Evolutionary conservation across 2,329 filamentous ascomycete species (phyloP).

Genomic region (Setomelanomma holmii): DNA sequence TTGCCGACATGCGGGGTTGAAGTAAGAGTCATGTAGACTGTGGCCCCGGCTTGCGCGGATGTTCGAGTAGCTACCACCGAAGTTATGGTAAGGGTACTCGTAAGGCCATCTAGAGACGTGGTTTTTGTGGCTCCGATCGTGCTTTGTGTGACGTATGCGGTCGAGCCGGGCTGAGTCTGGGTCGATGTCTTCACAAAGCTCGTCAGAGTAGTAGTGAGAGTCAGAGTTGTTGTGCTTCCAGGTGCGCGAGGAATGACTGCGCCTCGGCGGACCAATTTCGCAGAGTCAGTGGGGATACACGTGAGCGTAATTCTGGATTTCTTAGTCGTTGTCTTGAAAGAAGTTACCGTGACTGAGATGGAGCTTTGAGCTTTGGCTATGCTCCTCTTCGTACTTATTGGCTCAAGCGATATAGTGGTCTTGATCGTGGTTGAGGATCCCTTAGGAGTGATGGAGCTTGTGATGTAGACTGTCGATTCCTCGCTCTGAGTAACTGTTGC

Average conservation of each 20-base stretch:
- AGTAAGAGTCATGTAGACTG: conserved; percentile 18
- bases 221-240: conserved; percentile 28
- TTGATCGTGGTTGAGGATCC: conserved; percentile 17
- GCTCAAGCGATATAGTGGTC: conserved; percentile 14
- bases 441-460: conserved; percentile 22
- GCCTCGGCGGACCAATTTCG: conserved; percentile 20
- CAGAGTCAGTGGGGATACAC: conserved; percentile 33
- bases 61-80: conserved; percentile 29
- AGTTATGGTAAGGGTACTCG: conserved; percentile 25
- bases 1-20: conserved; percentile 24
- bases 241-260: conserved; percentile 20
- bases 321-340: conserved; percentile 38
- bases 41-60: conserved; percentile 31
- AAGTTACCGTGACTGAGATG: conserved; percentile 23
- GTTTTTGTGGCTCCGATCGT: conserved; percentile 13
- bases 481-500: conserved; percentile 31
- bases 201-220: conserved; percentile 31
- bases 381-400: conserved; percentile 31
- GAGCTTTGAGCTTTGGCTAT: conserved; percentile 27
- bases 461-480: conserved; percentile 23
- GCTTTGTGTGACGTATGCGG: conserved; percentile 17
- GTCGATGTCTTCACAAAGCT: conserved; percentile 26
- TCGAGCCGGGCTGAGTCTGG: conserved; percentile 19
- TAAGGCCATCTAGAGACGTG: conserved; percentile 18
- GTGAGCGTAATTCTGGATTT: conserved; percentile 33